These are phyloP conservation scores for Neoboletus magnificus DNA, from an alignment of 768 basidiomycete species.

Conservation along the genomic window DNA sequence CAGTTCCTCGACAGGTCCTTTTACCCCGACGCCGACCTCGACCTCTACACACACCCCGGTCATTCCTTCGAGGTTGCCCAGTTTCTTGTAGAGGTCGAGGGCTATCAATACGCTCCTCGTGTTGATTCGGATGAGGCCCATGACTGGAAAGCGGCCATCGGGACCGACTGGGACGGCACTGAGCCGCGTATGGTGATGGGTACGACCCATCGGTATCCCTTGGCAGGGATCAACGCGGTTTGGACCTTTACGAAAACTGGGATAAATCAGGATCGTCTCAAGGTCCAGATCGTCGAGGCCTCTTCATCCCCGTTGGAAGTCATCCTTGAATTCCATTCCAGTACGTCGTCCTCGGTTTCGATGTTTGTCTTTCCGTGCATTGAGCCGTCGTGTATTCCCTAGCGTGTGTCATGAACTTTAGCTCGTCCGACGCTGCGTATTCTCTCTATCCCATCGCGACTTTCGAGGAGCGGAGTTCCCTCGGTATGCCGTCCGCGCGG, in stretches of 20 bases:
- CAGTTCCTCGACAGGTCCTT: slow-evolving; percentile 47
- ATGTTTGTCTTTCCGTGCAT: too few species aligned
- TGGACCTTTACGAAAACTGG: slow-evolving; percentile 24
- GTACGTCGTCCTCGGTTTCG: slow-evolving; percentile 27
- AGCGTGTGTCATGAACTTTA: slow-evolving; percentile 34
- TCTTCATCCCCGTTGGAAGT: slow-evolving; percentile 18
- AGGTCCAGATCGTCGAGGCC: slow-evolving; percentile 40
- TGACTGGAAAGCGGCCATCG: slow-evolving; percentile 14
- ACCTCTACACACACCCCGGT: slow-evolving; percentile 43
- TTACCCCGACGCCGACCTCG: slow-evolving; percentile 49
- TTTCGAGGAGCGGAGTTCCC: slow-evolving; percentile 31
- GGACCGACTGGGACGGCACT: slow-evolving; percentile 19
- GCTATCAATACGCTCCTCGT: slow-evolving; percentile 32
- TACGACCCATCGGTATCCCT: neutral
- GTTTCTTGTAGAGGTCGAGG: slow-evolving; percentile 33
- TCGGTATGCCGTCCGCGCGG: slow-evolving; percentile 16
- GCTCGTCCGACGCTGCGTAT: slow-evolving; percentile 40
- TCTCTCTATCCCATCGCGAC: slow-evolving; percentile 42
- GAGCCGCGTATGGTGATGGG: neutral
- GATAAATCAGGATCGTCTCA: slow-evolving; percentile 8
- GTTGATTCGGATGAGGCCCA: too few species aligned
- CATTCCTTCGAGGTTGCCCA: slow-evolving; percentile 30
- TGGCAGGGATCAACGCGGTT: slow-evolving; percentile 5
- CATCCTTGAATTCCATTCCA: slow-evolving; percentile 49
- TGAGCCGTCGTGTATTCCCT: too few species aligned